Evolutionary conservation across 257 asterid genomes (phyloP).

Genomic region (Vinca minor): DNA sequence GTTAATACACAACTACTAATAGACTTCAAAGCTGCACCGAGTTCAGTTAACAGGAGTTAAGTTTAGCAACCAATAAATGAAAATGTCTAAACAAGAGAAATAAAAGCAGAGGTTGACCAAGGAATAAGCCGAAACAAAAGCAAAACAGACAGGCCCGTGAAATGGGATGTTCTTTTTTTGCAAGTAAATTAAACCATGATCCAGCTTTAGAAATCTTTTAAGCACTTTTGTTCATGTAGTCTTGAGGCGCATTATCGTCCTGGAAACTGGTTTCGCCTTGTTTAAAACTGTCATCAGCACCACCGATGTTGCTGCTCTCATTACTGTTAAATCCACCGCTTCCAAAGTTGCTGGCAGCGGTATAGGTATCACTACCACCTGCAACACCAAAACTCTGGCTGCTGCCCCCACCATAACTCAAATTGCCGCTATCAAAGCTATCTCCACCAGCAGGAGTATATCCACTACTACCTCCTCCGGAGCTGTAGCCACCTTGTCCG

Average conservation of each 20-base stretch:
- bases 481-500: too few species aligned
- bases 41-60: background rate
- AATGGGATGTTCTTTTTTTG: background rate
- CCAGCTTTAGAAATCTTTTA: constrained; percentile 2
- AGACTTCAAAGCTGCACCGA: background rate
- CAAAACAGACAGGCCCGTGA: background rate
- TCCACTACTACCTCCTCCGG: constrained; percentile 14
- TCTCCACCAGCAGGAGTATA: constrained; percentile 1
- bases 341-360: constrained; percentile 1
- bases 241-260: constrained; percentile 22
- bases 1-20: background rate
- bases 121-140: background rate
- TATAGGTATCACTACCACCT: constrained; percentile 10
- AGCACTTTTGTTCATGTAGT: constrained; percentile 39
- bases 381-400: constrained; percentile 26
- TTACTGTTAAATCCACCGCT: constrained; percentile 1
- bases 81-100: background rate
- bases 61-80: background rate
- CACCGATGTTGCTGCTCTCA: constrained; percentile 8
- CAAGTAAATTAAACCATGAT: background rate
- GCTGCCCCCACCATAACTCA: constrained; percentile 6
- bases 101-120: background rate
- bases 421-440: constrained; percentile 2
- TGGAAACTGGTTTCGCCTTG: constrained; percentile 18
- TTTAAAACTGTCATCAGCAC: constrained; percentile 17